A percentile compares a stretch with the other conserved stretches of the same genome.
Conservation (phyloP, 768 basidiomycete species). For the Mycena vulgaris region DNA sequence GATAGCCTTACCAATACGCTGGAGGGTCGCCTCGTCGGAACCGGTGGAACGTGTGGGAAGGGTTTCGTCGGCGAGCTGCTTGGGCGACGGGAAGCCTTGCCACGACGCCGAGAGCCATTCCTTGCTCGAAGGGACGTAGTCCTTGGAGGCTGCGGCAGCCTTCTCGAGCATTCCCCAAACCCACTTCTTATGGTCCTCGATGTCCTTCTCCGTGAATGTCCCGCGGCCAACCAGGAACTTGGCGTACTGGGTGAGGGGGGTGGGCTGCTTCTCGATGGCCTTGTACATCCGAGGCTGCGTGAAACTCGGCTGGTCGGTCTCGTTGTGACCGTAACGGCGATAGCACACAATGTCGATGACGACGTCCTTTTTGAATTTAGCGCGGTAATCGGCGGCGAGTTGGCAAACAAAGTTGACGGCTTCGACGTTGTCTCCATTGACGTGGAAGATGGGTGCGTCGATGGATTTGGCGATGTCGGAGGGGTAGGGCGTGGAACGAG, state of each 20-base stretch:
- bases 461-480: conserved; percentile 99
- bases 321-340: conserved; percentile 99
- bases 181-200: conserved; percentile 99
- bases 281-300: conserved; percentile 99
- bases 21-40: conserved; percentile 79
- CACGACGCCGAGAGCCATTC: conserved; percentile 99
- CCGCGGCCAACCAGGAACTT: conserved; percentile 92
- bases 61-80: conserved; percentile 92
- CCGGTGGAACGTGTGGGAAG: conserved; percentile 95
- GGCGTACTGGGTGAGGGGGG: conserved; percentile 92
- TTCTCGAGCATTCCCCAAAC: conserved; percentile 99
- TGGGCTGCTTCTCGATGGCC: conserved; percentile 94
- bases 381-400: conserved; percentile 97
- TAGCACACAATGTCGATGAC: conserved; percentile 99
- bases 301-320: conserved; percentile 98
- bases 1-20: conserved; percentile 89
- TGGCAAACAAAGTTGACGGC: conserved; percentile 99
- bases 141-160: conserved; percentile 93
- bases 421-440: conserved; percentile 98
- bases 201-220: conserved; percentile 96
- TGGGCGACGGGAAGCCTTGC: conserved; percentile 98
- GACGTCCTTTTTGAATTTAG: conserved; percentile 99
- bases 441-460: conserved; percentile 99
- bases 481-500: conserved; percentile 97
- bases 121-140: conserved; percentile 94